Percentiles rank a stretch among this genome's conserved stretches.
phyloP scores from a whole-genome alignment of 805 yeast species.

The Scheffersomyces lignosus region DNA sequence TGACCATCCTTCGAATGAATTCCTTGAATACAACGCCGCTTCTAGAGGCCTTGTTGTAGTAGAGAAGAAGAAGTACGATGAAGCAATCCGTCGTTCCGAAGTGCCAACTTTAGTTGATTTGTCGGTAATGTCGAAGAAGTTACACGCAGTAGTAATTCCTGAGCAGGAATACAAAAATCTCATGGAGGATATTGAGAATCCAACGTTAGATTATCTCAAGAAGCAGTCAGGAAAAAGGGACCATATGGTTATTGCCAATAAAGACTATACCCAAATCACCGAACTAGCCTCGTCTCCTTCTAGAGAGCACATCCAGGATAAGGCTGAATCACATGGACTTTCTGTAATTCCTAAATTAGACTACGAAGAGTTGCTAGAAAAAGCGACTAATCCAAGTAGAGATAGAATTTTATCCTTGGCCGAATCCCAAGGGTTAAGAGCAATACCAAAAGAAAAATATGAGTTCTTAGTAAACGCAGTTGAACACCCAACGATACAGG shows the following conservation, averaged over 20 bases:
- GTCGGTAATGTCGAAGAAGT: background rate
- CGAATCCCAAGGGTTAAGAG: conserved; percentile 8
- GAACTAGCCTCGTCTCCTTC: conserved; percentile 12
- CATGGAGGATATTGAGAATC: conserved; percentile 13
- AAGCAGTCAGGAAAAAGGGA: conserved; percentile 17
- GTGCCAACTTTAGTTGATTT: background rate
- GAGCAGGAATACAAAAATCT: conserved; percentile 1
- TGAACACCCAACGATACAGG: conserved; percentile 6
- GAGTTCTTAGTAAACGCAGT: conserved; percentile 6
- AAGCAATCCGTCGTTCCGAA: background rate
- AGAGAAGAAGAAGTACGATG: background rate
- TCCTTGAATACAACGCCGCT: conserved; percentile 1
- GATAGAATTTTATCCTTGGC: conserved; percentile 4
- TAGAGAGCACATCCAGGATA: conserved; percentile 13
- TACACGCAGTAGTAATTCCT: background rate
- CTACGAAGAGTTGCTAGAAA: conserved; percentile 15
- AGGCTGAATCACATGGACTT: conserved; percentile 12
- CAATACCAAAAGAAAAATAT: conserved; percentile 13
- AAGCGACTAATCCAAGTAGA: conserved; percentile 6
- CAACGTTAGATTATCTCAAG: conserved; percentile 29
- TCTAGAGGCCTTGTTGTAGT: conserved; percentile 2
- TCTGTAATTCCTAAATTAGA: conserved; percentile 16
- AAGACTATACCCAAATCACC: conserved; percentile 13
- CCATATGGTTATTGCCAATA: conserved; percentile 10
- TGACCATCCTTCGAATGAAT: background rate